Percentiles rank a stretch among this genome's conserved stretches.
These are phyloP conservation scores for Yueomyces sp. DNA, from an alignment of 1,139 yeast species.

Conservation along the genomic window DNA sequence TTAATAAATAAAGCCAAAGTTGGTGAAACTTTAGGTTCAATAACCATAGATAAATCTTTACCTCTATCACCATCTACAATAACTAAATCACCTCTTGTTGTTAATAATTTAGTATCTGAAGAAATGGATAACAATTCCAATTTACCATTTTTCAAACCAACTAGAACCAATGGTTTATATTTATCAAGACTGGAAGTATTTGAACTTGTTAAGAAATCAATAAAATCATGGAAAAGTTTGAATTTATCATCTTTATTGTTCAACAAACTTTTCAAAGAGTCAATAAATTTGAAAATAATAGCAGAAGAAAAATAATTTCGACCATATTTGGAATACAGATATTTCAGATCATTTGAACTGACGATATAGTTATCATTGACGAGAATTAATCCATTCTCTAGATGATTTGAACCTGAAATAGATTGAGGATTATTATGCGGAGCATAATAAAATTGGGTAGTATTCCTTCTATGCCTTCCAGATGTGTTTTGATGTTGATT, in stretches of 20 bases:
- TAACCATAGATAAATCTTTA: constrained; percentile 72
- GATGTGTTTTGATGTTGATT: no score
- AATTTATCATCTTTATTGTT: no score
- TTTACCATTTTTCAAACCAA: constrained; percentile 79
- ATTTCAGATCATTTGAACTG: constrained; percentile 13
- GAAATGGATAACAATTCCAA: constrained; percentile 73
- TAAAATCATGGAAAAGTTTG: no score
- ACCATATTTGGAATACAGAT: constrained; percentile 18
- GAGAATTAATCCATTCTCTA: no score
- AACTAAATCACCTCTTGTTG: constrained; percentile 65
- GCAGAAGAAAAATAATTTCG: constrained; percentile 19
- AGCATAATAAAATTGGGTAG: no score
- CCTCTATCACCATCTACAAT: constrained; percentile 97
- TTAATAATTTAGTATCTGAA: constrained; percentile 30
- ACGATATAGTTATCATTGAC: constrained; percentile 12
- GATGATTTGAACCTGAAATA: background rate
- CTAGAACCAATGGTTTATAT: constrained; percentile 43
- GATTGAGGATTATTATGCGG: no score
- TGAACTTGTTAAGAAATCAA: no score
- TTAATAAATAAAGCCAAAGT: constrained; percentile 78
- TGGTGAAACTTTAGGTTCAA: constrained; percentile 50
- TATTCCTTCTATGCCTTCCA: no score
- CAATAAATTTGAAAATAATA: constrained; percentile 16
- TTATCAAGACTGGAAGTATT: constrained; percentile 7
- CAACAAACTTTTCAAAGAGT: constrained; percentile 9